These are phyloP conservation scores for Moniliella sp. DNA, from an alignment of 1,284 basidiomycete species.

Conservation along the genomic window DNA sequence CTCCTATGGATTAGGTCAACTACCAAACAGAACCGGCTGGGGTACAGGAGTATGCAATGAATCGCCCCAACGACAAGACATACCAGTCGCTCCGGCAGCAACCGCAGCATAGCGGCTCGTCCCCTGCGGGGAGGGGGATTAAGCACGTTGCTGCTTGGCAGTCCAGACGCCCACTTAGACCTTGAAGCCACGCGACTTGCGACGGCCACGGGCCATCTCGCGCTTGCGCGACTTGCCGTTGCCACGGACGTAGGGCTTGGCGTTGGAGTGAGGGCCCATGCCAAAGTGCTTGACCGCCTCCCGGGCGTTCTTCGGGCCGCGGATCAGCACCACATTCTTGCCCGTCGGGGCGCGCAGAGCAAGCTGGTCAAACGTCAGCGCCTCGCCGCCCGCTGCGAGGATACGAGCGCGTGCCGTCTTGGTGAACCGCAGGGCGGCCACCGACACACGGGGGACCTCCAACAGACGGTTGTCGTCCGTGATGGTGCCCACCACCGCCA, in stretches of 20 bases:
- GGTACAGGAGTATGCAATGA: too few relatives aligned
- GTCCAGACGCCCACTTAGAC: constrained; percentile 15
- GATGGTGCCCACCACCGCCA: constrained; percentile 75
- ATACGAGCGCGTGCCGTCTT: constrained; percentile 78
- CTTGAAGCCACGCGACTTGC: constrained; percentile 36
- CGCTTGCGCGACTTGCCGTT: constrained; percentile 91
- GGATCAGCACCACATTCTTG: constrained; percentile 73
- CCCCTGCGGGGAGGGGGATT: too few relatives aligned
- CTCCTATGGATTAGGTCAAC: too few relatives aligned
- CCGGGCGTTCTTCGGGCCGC: constrained; percentile 75
- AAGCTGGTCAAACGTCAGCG: constrained; percentile 84
- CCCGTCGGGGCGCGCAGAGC: constrained; percentile 81
- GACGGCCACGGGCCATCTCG: constrained; percentile 40
- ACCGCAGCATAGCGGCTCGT: too few relatives aligned
- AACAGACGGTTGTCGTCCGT: constrained; percentile 84
- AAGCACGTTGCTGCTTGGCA: too few relatives aligned
- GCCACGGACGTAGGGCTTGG: constrained; percentile 75
- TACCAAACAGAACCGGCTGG: too few relatives aligned
- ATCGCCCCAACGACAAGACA: too few relatives aligned
- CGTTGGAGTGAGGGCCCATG: constrained; percentile 39
- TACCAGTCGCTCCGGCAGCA: too few relatives aligned
- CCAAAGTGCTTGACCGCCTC: constrained; percentile 91
- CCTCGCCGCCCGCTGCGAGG: constrained; percentile 80
- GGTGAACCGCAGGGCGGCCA: constrained; percentile 90
- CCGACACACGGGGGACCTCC: constrained; percentile 68